These are phyloP conservation scores for Phenoliferia sp. DNA, from an alignment of 1,284 basidiomycete species.

Conservation along the genomic window DNA sequence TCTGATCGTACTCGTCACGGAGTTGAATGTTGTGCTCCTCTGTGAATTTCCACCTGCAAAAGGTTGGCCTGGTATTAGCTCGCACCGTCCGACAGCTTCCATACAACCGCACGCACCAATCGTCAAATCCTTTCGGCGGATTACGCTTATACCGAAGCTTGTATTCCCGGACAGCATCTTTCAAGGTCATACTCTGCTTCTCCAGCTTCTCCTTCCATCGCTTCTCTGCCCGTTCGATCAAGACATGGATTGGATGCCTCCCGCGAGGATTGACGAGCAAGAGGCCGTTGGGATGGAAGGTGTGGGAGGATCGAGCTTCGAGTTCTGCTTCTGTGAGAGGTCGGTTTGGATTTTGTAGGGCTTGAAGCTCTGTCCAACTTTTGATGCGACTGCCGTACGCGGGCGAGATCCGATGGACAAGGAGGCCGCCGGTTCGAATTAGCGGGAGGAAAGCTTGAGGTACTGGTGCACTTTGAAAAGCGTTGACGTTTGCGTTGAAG, in stretches of 20 bases:
- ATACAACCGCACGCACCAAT: conserved; percentile 36
- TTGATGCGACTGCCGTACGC: conserved; percentile 21
- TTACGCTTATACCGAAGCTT: conserved; percentile 64
- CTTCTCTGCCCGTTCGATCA: conserved; percentile 73
- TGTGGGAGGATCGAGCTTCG: conserved; percentile 21
- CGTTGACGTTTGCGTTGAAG: conserved; percentile 9
- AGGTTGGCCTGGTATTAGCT: background rate
- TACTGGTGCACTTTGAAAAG: conserved; percentile 19
- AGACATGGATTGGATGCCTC: conserved; percentile 39
- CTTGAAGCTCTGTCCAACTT: conserved; percentile 28
- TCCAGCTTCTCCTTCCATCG: conserved; percentile 61
- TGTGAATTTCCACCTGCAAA: conserved; percentile 36
- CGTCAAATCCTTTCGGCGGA: conserved; percentile 82
- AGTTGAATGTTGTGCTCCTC: conserved; percentile 36
- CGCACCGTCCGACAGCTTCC: background rate
- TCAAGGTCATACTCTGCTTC: conserved; percentile 69
- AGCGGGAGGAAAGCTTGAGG: conserved; percentile 26
- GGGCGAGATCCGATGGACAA: conserved; percentile 24
- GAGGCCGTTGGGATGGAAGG: conserved; percentile 24
- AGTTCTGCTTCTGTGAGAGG: conserved; percentile 26
- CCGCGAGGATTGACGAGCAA: conserved; percentile 31
- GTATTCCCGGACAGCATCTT: conserved; percentile 74
- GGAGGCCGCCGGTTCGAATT: conserved; percentile 23
- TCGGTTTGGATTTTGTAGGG: conserved; percentile 19
- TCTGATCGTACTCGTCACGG: conserved; percentile 40